Conservation (phyloP, 2,329 filamentous ascomycete species). For the Periconia macrospinosa region DNA sequence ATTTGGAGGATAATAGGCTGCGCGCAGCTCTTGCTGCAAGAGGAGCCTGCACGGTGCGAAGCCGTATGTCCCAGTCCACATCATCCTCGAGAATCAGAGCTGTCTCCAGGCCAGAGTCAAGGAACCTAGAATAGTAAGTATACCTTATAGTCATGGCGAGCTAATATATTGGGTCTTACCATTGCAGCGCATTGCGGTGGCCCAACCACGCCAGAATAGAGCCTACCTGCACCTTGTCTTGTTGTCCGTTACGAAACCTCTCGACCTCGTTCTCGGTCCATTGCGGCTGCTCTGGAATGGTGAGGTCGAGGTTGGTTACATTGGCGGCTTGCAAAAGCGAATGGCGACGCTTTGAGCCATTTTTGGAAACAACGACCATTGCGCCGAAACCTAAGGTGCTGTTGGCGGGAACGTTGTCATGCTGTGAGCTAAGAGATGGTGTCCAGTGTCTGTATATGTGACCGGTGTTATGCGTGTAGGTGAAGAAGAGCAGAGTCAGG, state of each 20-base stretch:
- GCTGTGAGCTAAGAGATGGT: slow-evolving; percentile 25
- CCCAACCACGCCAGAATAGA: slow-evolving; percentile 50
- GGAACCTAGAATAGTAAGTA: slow-evolving; percentile 37
- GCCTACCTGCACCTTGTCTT: slow-evolving; percentile 40
- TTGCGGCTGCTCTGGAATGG: slow-evolving; percentile 45
- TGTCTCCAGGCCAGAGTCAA: slow-evolving; percentile 46
- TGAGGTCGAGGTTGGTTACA: slow-evolving; percentile 47
- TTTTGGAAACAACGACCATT: slow-evolving; percentile 45
- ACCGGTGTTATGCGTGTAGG: slow-evolving; percentile 31
- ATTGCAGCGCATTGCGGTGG: slow-evolving; percentile 46
- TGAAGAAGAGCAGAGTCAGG: slow-evolving; percentile 28
- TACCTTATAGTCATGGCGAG: not conserved
- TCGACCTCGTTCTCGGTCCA: slow-evolving; percentile 47
- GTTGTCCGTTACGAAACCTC: slow-evolving; percentile 38
- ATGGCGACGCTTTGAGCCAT: slow-evolving; percentile 43
- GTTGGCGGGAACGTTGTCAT: slow-evolving; percentile 34
- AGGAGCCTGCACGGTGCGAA: slow-evolving; percentile 47
- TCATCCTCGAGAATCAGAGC: slow-evolving; percentile 51
- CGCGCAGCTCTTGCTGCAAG: slow-evolving; percentile 45
- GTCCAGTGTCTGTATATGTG: slow-evolving; percentile 34
- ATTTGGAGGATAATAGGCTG: slow-evolving; percentile 37
- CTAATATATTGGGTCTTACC: slow-evolving; percentile 24
- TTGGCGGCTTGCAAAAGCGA: slow-evolving; percentile 46
- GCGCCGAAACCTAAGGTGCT: slow-evolving; percentile 46
- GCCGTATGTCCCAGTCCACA: slow-evolving; percentile 50